These are phyloP conservation scores for Podila verticillata DNA, from an alignment of 192 early-diverging fungal genomes.

Conservation along the genomic window DNA sequence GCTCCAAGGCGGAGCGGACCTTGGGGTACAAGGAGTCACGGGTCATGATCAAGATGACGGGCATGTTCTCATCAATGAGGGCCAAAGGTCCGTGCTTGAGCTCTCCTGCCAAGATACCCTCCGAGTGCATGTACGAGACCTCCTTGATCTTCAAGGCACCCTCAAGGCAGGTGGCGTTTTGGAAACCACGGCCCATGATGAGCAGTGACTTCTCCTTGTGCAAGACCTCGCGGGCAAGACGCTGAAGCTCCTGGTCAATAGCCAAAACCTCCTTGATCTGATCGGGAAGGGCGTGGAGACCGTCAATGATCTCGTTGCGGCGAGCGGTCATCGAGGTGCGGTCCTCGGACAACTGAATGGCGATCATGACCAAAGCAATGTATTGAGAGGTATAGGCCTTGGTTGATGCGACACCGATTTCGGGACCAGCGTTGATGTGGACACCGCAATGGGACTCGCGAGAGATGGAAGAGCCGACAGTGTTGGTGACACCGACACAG, in stretches of 20 bases:
- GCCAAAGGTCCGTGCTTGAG: slow-evolving; percentile 98
- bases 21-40: slow-evolving; percentile 94
- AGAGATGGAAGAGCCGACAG: slow-evolving; percentile 94
- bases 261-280: slow-evolving; percentile 95
- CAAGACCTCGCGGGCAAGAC: slow-evolving; percentile 81
- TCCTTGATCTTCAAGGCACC: slow-evolving; percentile 99
- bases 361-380: slow-evolving; percentile 98
- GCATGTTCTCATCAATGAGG: slow-evolving; percentile 97
- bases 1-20: slow-evolving; percentile 91
- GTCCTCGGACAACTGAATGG: slow-evolving; percentile 94
- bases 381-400: slow-evolving; percentile 99
- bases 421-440: slow-evolving; percentile 99
- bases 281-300: slow-evolving; percentile 88
- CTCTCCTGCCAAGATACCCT: slow-evolving; percentile 98
- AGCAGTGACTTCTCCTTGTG: slow-evolving; percentile 91
- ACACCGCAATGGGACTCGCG: slow-evolving; percentile 99
- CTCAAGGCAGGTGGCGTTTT: slow-evolving; percentile 97
- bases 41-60: slow-evolving; percentile 97
- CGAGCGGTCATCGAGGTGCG: slow-evolving; percentile 87
- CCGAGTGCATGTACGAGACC: slow-evolving; percentile 98
- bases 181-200: slow-evolving; percentile 97
- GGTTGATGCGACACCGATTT: slow-evolving; percentile 98
- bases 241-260: slow-evolving; percentile 82
- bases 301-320: slow-evolving; percentile 94
- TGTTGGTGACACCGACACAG: slow-evolving; percentile 97